Base-by-base conservation (phyloP, 2,329 filamentous ascomycete genomes). In the Taxawa tesnikishii region DNA sequence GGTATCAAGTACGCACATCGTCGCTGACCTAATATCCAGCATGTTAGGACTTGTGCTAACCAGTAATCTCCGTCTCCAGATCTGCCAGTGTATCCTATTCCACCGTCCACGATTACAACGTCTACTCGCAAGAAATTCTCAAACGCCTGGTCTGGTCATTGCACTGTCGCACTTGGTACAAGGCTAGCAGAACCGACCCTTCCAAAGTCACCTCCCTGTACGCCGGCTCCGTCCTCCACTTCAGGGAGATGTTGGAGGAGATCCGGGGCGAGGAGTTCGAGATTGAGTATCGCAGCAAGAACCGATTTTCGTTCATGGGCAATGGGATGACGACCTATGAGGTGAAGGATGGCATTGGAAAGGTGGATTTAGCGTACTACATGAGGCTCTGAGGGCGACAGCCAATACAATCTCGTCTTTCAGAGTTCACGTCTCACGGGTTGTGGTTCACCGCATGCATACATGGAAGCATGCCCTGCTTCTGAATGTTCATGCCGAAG, bases 221-320 rank as follows among this genome's bases (percentile, higher is more conserved):
- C 39, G 46, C 46, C 4, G 49, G 49, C 0, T 44, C 40, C 25
- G 41, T 42, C 2, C 38, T 49, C 15, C 34, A 31, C 4, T 51
- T 44, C 26, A 41, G 46, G 12, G 43, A 48, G 29, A 49, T 50
- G 48, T 43, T 53, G n/a, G 42, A 49, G 8, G 50, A 56, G 3
- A 53, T 68, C 8, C 49, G 65, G 6, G 52, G 53, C 1, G 64
- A 69, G 42, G 63, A 69, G 39, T 67, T 65, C 38, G 55, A 67
- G 3, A 56, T 67, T 24, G 47, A 46, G 29, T 67, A 67, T 39
- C 48, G 53, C 26, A 57, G 50, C 10, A 34, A 42, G 11, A 67
- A 68, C 42, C 47, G 53, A 11, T 67, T 61, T 41, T 37, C 54
- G 16, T 65, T 65, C 39, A 57, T 68, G 60, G 65, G 63, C 0